phyloP scores from a whole-genome alignment of 331 rosid genomes.

The Spiraea crenata region DNA sequence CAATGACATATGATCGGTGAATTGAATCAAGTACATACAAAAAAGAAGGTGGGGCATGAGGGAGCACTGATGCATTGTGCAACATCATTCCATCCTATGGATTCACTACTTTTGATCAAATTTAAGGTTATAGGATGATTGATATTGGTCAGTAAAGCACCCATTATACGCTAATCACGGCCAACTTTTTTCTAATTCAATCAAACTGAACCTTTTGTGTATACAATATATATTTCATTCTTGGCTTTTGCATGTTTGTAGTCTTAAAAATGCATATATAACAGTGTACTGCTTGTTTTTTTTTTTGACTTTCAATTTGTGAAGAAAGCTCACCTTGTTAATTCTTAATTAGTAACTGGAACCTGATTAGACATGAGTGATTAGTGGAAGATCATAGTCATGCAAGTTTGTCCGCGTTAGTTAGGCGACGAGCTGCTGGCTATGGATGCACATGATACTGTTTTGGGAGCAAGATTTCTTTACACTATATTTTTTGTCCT shows the following conservation, averaged over 20 bases:
- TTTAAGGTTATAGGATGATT: not conserved
- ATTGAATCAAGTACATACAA: not conserved
- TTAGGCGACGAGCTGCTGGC: not conserved
- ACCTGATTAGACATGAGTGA: too few species aligned
- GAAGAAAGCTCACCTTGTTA: too few species aligned
- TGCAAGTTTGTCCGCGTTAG: not conserved
- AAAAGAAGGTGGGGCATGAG: not conserved
- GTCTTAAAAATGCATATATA: too few species aligned
- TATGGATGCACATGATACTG: conserved; percentile 3
- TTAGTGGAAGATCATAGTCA: not conserved
- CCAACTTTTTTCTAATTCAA: not conserved
- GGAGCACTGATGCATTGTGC: not conserved
- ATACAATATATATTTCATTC: too few species aligned
- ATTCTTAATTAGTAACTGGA: too few species aligned
- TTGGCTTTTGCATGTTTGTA: too few species aligned
- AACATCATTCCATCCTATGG: not conserved
- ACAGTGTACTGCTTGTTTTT: too few species aligned
- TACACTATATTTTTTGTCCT: too few species aligned
- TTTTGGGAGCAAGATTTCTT: not conserved
- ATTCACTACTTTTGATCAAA: not conserved
- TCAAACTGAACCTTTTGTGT: not conserved
- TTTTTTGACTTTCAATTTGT: too few species aligned
- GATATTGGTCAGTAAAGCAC: conserved; percentile 5
- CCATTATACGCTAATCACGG: conserved; percentile 41
- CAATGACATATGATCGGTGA: too few species aligned